Base-by-base conservation (phyloP, 371 early-diverging fungal species). In the Batkoa obscura region DNA sequence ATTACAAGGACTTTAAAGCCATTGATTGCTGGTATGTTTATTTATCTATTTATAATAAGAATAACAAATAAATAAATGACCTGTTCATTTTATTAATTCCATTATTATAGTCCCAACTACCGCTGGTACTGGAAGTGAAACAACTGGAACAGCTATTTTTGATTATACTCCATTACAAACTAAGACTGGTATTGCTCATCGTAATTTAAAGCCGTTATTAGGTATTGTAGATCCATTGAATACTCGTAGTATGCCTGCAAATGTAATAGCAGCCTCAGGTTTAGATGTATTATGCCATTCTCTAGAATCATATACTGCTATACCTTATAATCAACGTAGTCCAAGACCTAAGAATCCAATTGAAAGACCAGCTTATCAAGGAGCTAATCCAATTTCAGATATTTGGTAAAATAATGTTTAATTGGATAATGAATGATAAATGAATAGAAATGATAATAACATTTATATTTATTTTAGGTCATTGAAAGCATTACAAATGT, bases 111-210 rank as follows among this genome's bases (percentile, higher is more conserved):
- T 23, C 23, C 23, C 23, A 23, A 23, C 23, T 23, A 23, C 23
- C 23, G 23, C 23, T 23, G 23, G 23, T 50, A 91, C 92, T n/a
- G 92, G 92, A 55, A 80, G 81, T 38, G 92, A 91, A 64, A 88
- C 88, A 9, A 91, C 92, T 0, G 92, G 92, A 17, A 81, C 86
- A 9, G 73, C 92, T 36, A 89, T 91, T 59, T 91, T 91, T 60
- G 92, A 91, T 63, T 84, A 86, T 68, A 81, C 80, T 56, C 83
- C 83, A 5, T 74, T 81, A 58, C 74, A 78, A 39, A 81, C 83
- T 61, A 91, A 91, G 78, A 91, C 92, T 3, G 92, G 92, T 45
- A 89, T 91, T 63, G 86, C 92, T 50, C 79, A 78, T 57, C 80
- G 92, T 54, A 81, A 84, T 17, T 68, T 91, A 47, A 88, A 87